Conservation (phyloP, 202 grass and related monocot species). For the Digitaria exilis region DNA sequence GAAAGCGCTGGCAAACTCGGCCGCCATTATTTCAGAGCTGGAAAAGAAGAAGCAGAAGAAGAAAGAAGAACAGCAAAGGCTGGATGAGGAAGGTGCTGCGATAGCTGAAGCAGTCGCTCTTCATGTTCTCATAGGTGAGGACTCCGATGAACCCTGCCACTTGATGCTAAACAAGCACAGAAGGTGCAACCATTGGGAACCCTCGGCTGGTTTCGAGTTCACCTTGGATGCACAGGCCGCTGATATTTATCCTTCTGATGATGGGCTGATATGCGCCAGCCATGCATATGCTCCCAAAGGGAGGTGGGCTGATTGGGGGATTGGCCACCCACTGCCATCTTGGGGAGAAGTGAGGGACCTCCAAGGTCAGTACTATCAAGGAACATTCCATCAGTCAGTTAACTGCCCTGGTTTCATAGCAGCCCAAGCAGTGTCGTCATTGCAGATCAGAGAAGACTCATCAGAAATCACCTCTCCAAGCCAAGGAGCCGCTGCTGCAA, state of each 20-base stretch:
- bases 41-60: conserved; percentile 99
- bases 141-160: conserved; percentile 67
- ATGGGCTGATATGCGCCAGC: conserved; percentile 22
- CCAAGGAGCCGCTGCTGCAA: conserved; percentile 27
- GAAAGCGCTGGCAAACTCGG: conserved; percentile 94
- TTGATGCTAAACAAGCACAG: conserved; percentile 57
- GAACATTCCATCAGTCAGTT: conserved; percentile 47
- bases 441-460: conserved; percentile 75
- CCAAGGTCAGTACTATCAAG: conserved; percentile 40
- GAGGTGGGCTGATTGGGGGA: conserved; percentile 61
- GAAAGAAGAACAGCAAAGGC: conserved; percentile 88
- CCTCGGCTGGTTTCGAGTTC: conserved; percentile 40
- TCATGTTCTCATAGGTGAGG: conserved; percentile 93
- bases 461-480: conserved; percentile 36
- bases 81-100: conserved; percentile 95
- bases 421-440: conserved; percentile 74
- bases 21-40: conserved; percentile 90
- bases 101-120: conserved; percentile 93
- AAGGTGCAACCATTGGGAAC: conserved; percentile 53
- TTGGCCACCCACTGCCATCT: conserved; percentile 45
- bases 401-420: conserved; percentile 74
- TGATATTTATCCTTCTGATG: conserved; percentile 38
- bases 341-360: conserved; percentile 48
- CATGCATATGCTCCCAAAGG: conserved; percentile 39
- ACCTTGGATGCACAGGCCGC: conserved; percentile 31